phyloP scores from a whole-genome alignment of 352 stramenopile species.

The Phytophthora chlamydospora region DNA sequence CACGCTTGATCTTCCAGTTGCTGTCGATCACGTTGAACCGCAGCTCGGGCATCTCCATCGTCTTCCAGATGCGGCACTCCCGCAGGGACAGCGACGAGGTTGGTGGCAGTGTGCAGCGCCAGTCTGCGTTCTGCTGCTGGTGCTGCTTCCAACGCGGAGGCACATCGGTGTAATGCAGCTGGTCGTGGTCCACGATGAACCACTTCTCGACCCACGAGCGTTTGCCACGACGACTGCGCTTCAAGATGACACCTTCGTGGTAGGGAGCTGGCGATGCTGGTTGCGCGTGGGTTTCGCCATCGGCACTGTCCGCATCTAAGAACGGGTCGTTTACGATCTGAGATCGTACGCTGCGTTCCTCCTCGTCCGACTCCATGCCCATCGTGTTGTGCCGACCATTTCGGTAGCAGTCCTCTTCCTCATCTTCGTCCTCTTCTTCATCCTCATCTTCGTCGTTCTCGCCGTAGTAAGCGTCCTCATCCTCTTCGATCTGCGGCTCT shows the following conservation, averaged over 20 bases:
- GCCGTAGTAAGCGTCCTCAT: conserved; percentile 59
- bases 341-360: conserved; percentile 37
- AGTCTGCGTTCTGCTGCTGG: conserved; percentile 30
- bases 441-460: conserved; percentile 51
- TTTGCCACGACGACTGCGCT: conserved; percentile 74
- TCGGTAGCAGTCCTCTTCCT: conserved; percentile 37
- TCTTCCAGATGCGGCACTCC: conserved; percentile 87
- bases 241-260: conserved; percentile 67
- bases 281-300: conserved; percentile 32
- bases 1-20: conserved; percentile 85
- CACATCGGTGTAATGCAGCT: conserved; percentile 76
- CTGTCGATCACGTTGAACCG: conserved; percentile 79
- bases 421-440: conserved; percentile 44
- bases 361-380: conserved; percentile 48
- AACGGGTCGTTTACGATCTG: conserved; percentile 42
- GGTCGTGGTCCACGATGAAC: conserved; percentile 71
- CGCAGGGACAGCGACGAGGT: conserved; percentile 70
- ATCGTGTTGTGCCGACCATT: conserved; percentile 47
- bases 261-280: conserved; percentile 47
- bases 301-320: conserved; percentile 38
- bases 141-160: conserved; percentile 37
- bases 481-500: conserved; percentile 69
- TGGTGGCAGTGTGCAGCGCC: conserved; percentile 38
- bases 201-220: conserved; percentile 76
- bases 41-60: conserved; percentile 85